A percentile compares a stretch with the other conserved stretches of the same genome.
Evolutionary conservation across 139 green algal species (phyloP).

Genomic region (Diplosphaera chodatii): DNA sequence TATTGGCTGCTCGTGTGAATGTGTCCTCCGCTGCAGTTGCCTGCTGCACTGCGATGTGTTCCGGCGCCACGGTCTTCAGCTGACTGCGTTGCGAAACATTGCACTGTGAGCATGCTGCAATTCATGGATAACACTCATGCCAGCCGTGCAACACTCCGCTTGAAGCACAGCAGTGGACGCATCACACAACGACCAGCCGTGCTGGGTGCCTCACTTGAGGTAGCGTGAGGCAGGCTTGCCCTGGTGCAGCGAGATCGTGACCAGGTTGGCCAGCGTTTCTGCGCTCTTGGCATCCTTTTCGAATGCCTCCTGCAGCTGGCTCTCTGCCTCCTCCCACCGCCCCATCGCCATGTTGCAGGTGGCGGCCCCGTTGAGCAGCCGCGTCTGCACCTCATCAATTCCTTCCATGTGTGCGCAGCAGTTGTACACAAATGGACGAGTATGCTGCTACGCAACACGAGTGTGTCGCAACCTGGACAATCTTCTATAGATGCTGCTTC

Average conservation of each 20-base stretch:
- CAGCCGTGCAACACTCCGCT: too few species aligned
- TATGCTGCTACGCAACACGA: too few species aligned
- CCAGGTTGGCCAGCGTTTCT: slow-evolving; percentile 91
- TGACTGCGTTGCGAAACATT: too few species aligned
- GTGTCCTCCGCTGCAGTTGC: slow-evolving; percentile 51
- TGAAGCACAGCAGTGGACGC: too few species aligned
- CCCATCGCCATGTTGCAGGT: slow-evolving; percentile 89
- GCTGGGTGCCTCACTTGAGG: slow-evolving; percentile 50
- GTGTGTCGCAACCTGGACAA: too few species aligned
- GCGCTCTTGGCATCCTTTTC: slow-evolving; percentile 86
- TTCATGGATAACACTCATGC: too few species aligned
- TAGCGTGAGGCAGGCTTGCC: slow-evolving; percentile 72
- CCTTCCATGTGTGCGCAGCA: too few species aligned
- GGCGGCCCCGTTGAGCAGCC: slow-evolving; percentile 81
- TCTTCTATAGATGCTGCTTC: too few species aligned
- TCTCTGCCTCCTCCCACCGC: slow-evolving; percentile 62
- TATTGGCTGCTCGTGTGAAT: slow-evolving; percentile 58
- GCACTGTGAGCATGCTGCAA: too few species aligned
- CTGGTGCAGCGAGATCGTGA: slow-evolving; percentile 72
- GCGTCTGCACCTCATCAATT: too few species aligned
- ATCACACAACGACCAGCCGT: too few species aligned
- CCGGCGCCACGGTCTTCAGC: slow-evolving; percentile 61
- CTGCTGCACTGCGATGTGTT: slow-evolving; percentile 53
- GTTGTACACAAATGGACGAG: too few species aligned
- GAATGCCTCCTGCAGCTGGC: slow-evolving; percentile 69